Conservation (phyloP, 148 eudicot species). For the Chenopodium berlandieri region DNA sequence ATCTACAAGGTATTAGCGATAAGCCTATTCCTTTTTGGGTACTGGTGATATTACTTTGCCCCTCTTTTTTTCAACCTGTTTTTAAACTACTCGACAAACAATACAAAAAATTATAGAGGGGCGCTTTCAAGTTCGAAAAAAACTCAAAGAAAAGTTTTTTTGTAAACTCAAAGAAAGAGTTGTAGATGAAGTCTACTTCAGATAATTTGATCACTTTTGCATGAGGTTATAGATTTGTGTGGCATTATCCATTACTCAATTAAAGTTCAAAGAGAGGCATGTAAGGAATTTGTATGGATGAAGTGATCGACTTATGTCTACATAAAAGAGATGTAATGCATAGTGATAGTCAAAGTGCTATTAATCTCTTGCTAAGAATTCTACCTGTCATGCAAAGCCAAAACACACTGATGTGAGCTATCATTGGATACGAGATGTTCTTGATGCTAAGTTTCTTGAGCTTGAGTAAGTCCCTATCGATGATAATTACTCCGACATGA, state of each 20-base stretch:
- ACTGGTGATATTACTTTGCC: background rate
- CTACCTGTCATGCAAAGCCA: background rate
- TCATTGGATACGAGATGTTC: background rate
- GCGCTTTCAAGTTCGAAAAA: too few relatives aligned
- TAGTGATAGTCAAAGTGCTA: background rate
- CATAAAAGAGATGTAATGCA: background rate
- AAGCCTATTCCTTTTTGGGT: background rate
- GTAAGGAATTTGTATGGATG: background rate
- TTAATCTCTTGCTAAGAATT: background rate
- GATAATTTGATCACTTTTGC: background rate
- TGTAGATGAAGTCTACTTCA: background rate
- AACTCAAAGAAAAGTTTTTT: too few relatives aligned
- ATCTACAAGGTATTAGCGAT: background rate
- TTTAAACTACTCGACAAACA: too few relatives aligned
- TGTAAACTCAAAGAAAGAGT: too few relatives aligned
- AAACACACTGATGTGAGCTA: background rate
- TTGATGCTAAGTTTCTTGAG: background rate
- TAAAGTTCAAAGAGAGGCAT: background rate
- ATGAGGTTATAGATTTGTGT: background rate
- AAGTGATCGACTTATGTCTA: background rate
- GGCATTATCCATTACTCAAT: background rate
- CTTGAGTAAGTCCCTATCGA: background rate
- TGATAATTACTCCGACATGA: background rate
- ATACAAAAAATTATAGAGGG: too few relatives aligned
- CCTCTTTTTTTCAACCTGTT: too few relatives aligned